Conservation (phyloP, 768 basidiomycete genomes). For the Strobilomyces dryophilus region DNA sequence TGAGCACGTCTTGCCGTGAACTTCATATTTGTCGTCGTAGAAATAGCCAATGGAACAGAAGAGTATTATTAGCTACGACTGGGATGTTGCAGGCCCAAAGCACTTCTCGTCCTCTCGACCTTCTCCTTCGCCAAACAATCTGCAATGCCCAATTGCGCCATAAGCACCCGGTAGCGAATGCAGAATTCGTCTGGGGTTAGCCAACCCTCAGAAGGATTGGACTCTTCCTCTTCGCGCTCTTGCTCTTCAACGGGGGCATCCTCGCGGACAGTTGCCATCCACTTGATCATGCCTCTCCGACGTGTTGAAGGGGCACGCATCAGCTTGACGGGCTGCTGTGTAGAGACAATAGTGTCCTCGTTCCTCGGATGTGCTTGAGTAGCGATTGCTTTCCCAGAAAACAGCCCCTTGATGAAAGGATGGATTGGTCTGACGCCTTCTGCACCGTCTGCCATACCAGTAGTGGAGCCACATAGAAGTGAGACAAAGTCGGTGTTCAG, state of each 20-base stretch:
- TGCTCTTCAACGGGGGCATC: constrained; percentile 34
- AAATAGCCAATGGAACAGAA: too few relatives aligned
- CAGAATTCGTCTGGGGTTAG: constrained; percentile 85
- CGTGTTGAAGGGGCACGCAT: constrained; percentile 91
- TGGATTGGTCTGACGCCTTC: constrained; percentile 81
- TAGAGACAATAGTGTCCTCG: constrained; percentile 93
- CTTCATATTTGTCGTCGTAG: too few relatives aligned
- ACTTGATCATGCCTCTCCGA: constrained; percentile 69
- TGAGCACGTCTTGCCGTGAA: too few relatives aligned
- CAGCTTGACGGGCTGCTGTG: constrained; percentile 91
- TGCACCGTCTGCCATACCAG: constrained; percentile 37
- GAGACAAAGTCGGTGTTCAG: constrained; percentile 93
- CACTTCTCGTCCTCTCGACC: constrained; percentile 53
- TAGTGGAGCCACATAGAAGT: constrained; percentile 64
- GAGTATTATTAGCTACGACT: too few relatives aligned
- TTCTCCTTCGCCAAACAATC: constrained; percentile 58
- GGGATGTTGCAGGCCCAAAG: constrained; percentile 42
- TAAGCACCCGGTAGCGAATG: constrained; percentile 70
- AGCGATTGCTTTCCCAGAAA: constrained; percentile 84
- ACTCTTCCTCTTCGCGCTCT: constrained; percentile 47
- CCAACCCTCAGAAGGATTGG: constrained; percentile 26
- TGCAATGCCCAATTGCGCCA: constrained; percentile 51
- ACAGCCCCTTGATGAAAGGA: constrained; percentile 87
- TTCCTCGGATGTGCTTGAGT: constrained; percentile 89
- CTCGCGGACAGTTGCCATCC: constrained; percentile 38